Evolutionary conservation across 2,329 filamentous ascomycete species (phyloP), one percentile per base, ranked within the genome.

Genomic region (Ceratocystis destructans): DNA sequence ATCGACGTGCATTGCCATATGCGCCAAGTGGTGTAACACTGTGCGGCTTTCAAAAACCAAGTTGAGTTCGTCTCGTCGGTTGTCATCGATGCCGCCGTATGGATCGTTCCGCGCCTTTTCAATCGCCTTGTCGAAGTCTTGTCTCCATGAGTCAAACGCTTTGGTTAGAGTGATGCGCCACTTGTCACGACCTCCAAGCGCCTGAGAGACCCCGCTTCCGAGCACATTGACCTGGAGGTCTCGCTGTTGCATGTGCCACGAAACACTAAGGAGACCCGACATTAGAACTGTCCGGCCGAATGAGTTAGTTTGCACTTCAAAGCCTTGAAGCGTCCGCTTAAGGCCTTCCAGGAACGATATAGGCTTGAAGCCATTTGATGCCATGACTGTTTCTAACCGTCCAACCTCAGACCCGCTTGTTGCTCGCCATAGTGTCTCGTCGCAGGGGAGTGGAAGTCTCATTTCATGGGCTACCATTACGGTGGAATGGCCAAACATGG

Each of bases 391-490:
- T 73, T 97, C 91, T 31, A 94, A 86, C 64, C 90, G 82, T 41
- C 87, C 87, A 17, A 96, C 91, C 74, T 97, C 94, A 0, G 87
- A 84, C 64, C 90, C 89, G 74, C 87, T 96, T 2, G 87, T 89
- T 3, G 94, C 94, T 66, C 88, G 89, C 94, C 94, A 99, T 10
- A 97, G 78, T 3, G 87, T 85, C 73, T 97, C 94, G 70, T 97
- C 92, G 73, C 93, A 97, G 0, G 94, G 94, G 55, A 99, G 77
- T 0, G 91, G 90, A 7, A 97, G 80, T 62, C 90, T 85, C 83
- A 99, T 90, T 75, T 97, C 94, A 72, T 97, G 92, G 1, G 92
- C 91, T 6, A 96, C 91, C 93, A 97, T 96, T 55, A 95, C 91
- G 0, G 90, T 93, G 2, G 92, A 94, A 75, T 97, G 94, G 0